Evolutionary conservation across 2,329 filamentous ascomycete genomes (phyloP), one percentile per base, ranked within the genome.

Genomic region (Calonectria fujianensis): DNA sequence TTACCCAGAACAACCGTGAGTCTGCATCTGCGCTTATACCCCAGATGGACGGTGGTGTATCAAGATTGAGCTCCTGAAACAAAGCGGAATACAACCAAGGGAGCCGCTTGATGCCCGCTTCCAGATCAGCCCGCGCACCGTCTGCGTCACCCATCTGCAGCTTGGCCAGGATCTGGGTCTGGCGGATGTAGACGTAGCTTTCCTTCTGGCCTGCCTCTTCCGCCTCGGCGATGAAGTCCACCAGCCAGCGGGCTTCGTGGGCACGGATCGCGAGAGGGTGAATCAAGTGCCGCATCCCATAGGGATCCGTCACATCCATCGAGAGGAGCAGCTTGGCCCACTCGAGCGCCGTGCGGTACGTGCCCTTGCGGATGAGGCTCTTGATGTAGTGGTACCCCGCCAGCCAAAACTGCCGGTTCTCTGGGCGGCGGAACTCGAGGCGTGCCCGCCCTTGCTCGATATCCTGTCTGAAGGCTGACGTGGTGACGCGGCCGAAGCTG

Each of bases 371-470:
- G 20, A 95, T 90, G 29, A 99, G 88, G 78, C 95, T 97, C 79
- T 91, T 92, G 80, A 98, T 93, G 81, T 98, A 98, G 78, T 96
- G 93, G 88, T 96, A 98, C 11, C 93, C 94, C 1, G 95, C 94
- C 45, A 98, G 91, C 93, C 95, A 98, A 77, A 99, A 93, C 84
- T 98, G 96, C 54, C 97, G 91, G 83, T 98, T 98, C 83, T 98
- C 96, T 0, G 94, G 93, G 48, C 95, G 89, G 27, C 89, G 86
- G 82, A 98, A 98, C 81, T 96, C 92, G 13, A 99, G 87, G 20
- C 95, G 91, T 8, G 95, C 96, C 78, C 93, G 93, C 41, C 97
- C 97, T 81, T 93, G 90, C 70, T 94, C 91, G 8, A 99, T 85
- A 76, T 93, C 93, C 71, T 91, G 91, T 10, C 93, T 90, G 83